Conservation (phyloP, 805 yeast species). For the Ogataea ganodermae region DNA sequence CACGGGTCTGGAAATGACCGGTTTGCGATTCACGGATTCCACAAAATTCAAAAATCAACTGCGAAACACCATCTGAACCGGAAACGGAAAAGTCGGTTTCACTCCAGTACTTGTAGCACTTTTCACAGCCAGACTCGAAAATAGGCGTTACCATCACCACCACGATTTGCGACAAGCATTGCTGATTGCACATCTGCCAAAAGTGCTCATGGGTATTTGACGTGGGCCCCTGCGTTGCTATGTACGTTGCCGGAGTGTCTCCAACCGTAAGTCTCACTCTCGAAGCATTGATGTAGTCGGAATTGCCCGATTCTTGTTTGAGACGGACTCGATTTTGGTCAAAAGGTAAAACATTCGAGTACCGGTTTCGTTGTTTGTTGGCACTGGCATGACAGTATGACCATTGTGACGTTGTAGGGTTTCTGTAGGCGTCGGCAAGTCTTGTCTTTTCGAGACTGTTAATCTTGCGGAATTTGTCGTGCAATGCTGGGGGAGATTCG, state of each 20-base stretch:
- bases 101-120: slow-evolving; percentile 46
- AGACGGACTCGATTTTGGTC: slow-evolving; percentile 58
- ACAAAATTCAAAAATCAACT: slow-evolving; percentile 13
- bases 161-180: slow-evolving; percentile 38
- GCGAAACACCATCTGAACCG: slow-evolving; percentile 5
- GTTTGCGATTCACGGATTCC: slow-evolving; percentile 1
- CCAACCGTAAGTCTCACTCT: slow-evolving; percentile 26
- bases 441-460: slow-evolving; percentile 20
- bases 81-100: slow-evolving; percentile 9
- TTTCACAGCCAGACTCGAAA: slow-evolving; percentile 40
- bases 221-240: slow-evolving; percentile 73
- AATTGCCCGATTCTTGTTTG: slow-evolving; percentile 20
- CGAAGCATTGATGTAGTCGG: slow-evolving; percentile 44
- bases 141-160: slow-evolving; percentile 78
- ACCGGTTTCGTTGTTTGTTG: slow-evolving; percentile 50
- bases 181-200: slow-evolving; percentile 43
- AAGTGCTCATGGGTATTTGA: slow-evolving; percentile 42
- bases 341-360: slow-evolving; percentile 64
- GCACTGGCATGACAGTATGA: slow-evolving; percentile 13
- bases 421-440: slow-evolving; percentile 19
- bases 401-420: slow-evolving; percentile 23
- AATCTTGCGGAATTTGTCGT: slow-evolving; percentile 19
- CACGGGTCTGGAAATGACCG: slow-evolving; percentile 13
- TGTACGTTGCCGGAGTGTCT: slow-evolving; percentile 40
- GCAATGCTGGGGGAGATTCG: slow-evolving; percentile 12